Evolutionary conservation across 768 basidiomycete genomes (phyloP).

Genomic region (Erythrobasidium yunnanense): DNA sequence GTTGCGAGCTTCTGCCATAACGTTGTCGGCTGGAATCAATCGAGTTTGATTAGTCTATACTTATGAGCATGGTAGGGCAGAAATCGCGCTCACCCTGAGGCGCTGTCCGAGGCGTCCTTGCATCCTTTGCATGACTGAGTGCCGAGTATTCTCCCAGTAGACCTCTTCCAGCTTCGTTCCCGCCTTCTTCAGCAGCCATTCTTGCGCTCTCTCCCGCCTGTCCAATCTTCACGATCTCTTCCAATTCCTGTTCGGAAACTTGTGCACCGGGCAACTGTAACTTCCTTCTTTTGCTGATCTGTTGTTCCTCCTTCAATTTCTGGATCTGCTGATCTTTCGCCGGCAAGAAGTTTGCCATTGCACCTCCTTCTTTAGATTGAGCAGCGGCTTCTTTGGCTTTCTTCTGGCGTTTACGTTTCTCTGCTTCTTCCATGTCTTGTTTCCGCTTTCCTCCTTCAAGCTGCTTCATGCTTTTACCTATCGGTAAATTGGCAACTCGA

Average conservation of each 20-base stretch:
- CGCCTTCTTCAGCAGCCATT: slow-evolving; percentile 65
- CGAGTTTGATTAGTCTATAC: too few relatives aligned
- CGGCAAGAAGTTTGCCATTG: slow-evolving; percentile 81
- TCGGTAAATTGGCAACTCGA: slow-evolving; percentile 63
- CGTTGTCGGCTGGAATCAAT: slow-evolving; percentile 65
- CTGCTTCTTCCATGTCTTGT: slow-evolving; percentile 84
- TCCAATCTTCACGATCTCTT: slow-evolving; percentile 98
- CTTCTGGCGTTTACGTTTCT: slow-evolving; percentile 77
- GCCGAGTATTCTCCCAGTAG: slow-evolving; percentile 87
- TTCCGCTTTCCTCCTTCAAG: slow-evolving; percentile 77
- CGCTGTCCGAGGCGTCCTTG: slow-evolving; percentile 84
- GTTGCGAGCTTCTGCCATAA: slow-evolving; percentile 89
- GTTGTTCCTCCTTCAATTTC: slow-evolving; percentile 92
- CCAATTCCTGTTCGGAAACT: slow-evolving; percentile 84
- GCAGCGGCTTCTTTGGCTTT: slow-evolving; percentile 54
- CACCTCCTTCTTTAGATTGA: slow-evolving; percentile 39
- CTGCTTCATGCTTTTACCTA: slow-evolving; percentile 34
- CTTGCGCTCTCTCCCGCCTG: slow-evolving; percentile 81
- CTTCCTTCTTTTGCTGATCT: slow-evolving; percentile 75
- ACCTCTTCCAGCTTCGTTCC: slow-evolving; percentile 63
- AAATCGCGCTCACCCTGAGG: slow-evolving; percentile 80
- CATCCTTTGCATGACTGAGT: slow-evolving; percentile 75
- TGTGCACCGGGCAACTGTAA: slow-evolving; percentile 77
- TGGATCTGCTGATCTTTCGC: slow-evolving; percentile 88
- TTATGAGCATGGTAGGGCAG: too few relatives aligned